phyloP scores from a whole-genome alignment of 352 stramenopile genomes.

The Phytophthora pistaciae region DNA sequence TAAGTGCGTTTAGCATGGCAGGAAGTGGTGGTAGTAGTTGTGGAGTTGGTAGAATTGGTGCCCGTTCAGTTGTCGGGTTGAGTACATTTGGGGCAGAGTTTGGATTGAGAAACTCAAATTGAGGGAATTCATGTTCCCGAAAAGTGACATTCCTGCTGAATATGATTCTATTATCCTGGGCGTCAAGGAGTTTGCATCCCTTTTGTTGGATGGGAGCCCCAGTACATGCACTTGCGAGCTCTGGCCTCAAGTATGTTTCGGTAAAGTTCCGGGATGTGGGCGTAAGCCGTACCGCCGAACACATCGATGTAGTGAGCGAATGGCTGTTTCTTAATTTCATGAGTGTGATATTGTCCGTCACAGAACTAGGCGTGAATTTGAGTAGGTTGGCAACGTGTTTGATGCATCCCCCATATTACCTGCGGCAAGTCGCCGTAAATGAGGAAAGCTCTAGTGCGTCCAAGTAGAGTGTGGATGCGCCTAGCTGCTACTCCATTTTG shows the following conservation, averaged over 20 bases:
- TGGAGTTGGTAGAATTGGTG: slow-evolving; percentile 1
- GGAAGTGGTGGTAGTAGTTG: not conserved
- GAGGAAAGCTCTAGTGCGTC: too few species aligned
- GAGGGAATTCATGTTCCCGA: slow-evolving; percentile 6
- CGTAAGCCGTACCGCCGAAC: slow-evolving; percentile 22
- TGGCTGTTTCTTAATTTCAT: too few species aligned
- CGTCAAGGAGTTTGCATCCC: slow-evolving; percentile 9
- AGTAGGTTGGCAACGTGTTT: slow-evolving; percentile 19
- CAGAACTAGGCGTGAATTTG: slow-evolving; percentile 19
- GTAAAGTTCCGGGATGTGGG: slow-evolving; percentile 8
- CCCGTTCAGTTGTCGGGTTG: not conserved
- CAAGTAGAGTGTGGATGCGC: too few species aligned
- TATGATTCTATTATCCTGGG: slow-evolving; percentile 4
- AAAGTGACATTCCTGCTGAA: slow-evolving; percentile 16
- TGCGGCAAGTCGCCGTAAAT: too few species aligned
- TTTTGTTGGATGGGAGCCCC: slow-evolving; percentile 22
- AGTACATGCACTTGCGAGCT: slow-evolving; percentile 20
- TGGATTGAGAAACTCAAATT: slow-evolving; percentile 2
- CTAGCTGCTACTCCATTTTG: too few species aligned
- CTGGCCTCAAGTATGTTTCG: slow-evolving; percentile 8
- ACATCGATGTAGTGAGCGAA: slow-evolving; percentile 15
- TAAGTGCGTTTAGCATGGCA: not conserved
- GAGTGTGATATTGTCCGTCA: slow-evolving; percentile 18
- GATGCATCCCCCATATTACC: too few species aligned
- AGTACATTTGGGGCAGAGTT: not conserved